Conservation (phyloP, 768 basidiomycete genomes). For the Rhizopogon roseolus region DNA sequence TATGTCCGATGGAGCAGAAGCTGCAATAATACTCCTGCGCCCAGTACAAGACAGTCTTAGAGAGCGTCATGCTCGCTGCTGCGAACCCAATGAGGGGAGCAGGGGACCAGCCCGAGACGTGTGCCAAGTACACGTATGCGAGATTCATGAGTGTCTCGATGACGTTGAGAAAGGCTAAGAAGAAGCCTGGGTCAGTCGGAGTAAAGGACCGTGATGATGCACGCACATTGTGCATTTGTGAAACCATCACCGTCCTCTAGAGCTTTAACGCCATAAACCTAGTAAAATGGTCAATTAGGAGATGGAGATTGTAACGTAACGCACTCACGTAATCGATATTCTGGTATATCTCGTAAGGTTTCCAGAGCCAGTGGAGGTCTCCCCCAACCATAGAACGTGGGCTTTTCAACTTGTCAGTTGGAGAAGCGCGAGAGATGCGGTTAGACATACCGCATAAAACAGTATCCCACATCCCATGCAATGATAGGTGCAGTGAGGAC, state of each 20-base stretch:
- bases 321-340: constrained; percentile 43
- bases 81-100: constrained; percentile 75
- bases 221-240: constrained; percentile 77
- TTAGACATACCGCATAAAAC: constrained; percentile 63
- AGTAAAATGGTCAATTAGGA: not conserved
- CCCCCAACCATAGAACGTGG: constrained; percentile 86
- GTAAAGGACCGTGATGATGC: not conserved
- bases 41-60: constrained; percentile 84
- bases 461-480: constrained; percentile 79
- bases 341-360: constrained; percentile 76
- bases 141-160: constrained; percentile 76
- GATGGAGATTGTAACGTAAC: constrained; percentile 24
- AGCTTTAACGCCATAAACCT: constrained; percentile 73
- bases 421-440: not conserved
- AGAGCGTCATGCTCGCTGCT: constrained; percentile 70
- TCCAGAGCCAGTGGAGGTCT: constrained; percentile 90
- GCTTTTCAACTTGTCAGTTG: constrained; percentile 29
- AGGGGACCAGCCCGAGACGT: constrained; percentile 53
- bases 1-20: constrained; percentile 74
- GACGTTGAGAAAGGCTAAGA: constrained; percentile 69
- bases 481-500: constrained; percentile 47
- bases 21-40: constrained; percentile 75
- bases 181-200: not conserved
- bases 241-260: constrained; percentile 70
- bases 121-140: constrained; percentile 69